Evolutionary conservation across 1,139 yeast genomes (phyloP).

Genomic region (Geotrichum klebahnii): DNA sequence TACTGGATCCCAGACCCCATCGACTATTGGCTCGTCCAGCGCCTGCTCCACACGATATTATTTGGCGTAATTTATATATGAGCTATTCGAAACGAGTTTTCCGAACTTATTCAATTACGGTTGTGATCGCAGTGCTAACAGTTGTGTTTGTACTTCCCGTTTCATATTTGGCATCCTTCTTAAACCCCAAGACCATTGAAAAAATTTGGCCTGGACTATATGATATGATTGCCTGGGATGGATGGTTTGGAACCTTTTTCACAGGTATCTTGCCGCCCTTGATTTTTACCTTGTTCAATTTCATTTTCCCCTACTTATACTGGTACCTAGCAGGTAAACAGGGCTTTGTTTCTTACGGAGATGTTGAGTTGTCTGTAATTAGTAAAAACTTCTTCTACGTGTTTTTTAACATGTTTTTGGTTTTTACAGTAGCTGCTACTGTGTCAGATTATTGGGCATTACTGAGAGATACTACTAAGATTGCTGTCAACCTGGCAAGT

Average conservation of each 20-base stretch:
- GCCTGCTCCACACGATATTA: slow-evolving; percentile 82
- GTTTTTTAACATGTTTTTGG: slow-evolving; percentile 77
- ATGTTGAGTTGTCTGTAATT: slow-evolving; percentile 71
- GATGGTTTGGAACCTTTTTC: slow-evolving; percentile 58
- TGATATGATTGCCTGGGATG: slow-evolving; percentile 52
- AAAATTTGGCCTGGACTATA: slow-evolving; percentile 74
- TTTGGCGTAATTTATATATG: slow-evolving; percentile 71
- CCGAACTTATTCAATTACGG: slow-evolving; percentile 59
- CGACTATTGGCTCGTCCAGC: slow-evolving; percentile 71
- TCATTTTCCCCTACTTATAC: slow-evolving; percentile 69
- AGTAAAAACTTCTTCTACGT: slow-evolving; percentile 80
- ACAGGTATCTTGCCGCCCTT: slow-evolving; percentile 78
- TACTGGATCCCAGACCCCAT: slow-evolving; percentile 71
- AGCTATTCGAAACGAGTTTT: slow-evolving; percentile 54
- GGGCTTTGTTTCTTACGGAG: slow-evolving; percentile 76
- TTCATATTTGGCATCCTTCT: slow-evolving; percentile 63
- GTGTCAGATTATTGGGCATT: slow-evolving; percentile 61
- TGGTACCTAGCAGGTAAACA: slow-evolving; percentile 64
- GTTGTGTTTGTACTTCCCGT: slow-evolving; percentile 71
- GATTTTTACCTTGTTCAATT: slow-evolving; percentile 68
- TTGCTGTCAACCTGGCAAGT: slow-evolving; percentile 72
- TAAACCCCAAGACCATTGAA: slow-evolving; percentile 63
- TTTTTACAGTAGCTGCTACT: slow-evolving; percentile 78
- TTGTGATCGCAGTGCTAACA: slow-evolving; percentile 59
- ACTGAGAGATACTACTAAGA: slow-evolving; percentile 69